Evolutionary conservation across 2,329 filamentous ascomycete species (phyloP).

Genomic region (Xylaria sp.): DNA sequence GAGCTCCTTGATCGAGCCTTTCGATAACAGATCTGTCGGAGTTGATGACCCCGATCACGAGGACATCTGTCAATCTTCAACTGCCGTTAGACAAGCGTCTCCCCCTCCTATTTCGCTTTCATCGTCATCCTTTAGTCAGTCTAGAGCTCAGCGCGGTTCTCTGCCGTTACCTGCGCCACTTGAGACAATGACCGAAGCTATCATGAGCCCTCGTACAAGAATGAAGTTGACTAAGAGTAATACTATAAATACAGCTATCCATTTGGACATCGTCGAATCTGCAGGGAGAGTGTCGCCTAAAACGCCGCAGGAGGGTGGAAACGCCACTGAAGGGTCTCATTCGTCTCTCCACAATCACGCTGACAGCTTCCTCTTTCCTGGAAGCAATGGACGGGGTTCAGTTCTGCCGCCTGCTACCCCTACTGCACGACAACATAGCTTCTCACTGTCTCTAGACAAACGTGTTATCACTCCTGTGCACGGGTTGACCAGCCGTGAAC

Average conservation of each 20-base stretch:
- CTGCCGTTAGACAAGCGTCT: constrained; percentile 49
- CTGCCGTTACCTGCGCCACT: constrained; percentile 52
- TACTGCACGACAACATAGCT: constrained; percentile 70
- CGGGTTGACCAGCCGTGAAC: constrained; percentile 73
- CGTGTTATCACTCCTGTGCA: constrained; percentile 76
- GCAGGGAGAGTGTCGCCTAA: constrained; percentile 68
- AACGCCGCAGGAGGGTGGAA: constrained; percentile 80
- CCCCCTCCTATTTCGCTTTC: constrained; percentile 50
- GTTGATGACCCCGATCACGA: constrained; percentile 37
- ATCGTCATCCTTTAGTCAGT: constrained; percentile 54
- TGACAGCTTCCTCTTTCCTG: constrained; percentile 53
- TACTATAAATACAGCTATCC: constrained; percentile 66
- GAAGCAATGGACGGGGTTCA: constrained; percentile 46
- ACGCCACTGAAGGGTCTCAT: constrained; percentile 82
- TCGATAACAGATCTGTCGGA: constrained; percentile 33
- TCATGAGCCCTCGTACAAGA: constrained; percentile 50
- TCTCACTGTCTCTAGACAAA: constrained; percentile 66
- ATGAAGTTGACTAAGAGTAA: constrained; percentile 63
- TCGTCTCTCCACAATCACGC: constrained; percentile 79
- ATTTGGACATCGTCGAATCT: constrained; percentile 66
- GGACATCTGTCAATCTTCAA: constrained; percentile 45
- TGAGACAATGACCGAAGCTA: constrained; percentile 41
- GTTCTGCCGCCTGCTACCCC: constrained; percentile 82
- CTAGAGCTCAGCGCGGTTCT: constrained; percentile 49
- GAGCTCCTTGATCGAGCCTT: constrained; percentile 42